These are phyloP conservation scores for Russula sp. DNA, from an alignment of 768 basidiomycete genomes.

Conservation along the genomic window DNA sequence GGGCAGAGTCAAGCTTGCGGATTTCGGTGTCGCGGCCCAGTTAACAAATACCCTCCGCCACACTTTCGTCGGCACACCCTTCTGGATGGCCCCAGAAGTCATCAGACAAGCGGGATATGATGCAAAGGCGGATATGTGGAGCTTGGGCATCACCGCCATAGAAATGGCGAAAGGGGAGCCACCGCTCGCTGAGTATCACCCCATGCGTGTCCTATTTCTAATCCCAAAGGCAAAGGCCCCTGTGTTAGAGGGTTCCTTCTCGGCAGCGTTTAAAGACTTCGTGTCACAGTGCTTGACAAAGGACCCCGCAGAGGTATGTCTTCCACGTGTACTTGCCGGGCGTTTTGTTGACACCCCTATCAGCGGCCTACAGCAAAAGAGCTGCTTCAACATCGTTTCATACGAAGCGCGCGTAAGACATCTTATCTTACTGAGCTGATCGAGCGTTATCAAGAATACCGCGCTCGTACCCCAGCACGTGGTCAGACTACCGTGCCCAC, in stretches of 20 bases:
- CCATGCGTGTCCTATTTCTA: constrained; percentile 96
- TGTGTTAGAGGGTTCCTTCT: constrained; percentile 81
- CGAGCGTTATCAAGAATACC: constrained; percentile 80
- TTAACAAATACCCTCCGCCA: constrained; percentile 91
- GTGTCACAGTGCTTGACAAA: constrained; percentile 88
- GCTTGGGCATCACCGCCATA: constrained; percentile 94
- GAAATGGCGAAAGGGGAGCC: constrained; percentile 99
- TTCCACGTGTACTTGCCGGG: neutral
- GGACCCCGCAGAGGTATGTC: constrained; percentile 67
- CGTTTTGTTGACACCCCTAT: constrained; percentile 22
- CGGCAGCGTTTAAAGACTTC: constrained; percentile 88
- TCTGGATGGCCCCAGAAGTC: constrained; percentile 99
- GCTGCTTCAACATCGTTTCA: constrained; percentile 90
- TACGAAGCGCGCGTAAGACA: constrained; percentile 79
- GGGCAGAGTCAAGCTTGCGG: constrained; percentile 95
- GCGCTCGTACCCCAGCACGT: constrained; percentile 55
- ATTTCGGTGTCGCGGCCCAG: constrained; percentile 98
- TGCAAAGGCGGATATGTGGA: constrained; percentile 96
- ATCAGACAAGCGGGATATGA: constrained; percentile 97
- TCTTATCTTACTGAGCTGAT: constrained; percentile 82
- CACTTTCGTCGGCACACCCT: constrained; percentile 96
- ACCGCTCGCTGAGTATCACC: constrained; percentile 94
- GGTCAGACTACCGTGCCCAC: constrained; percentile 56
- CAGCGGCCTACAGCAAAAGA: constrained; percentile 91
- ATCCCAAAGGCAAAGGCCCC: constrained; percentile 98